These are phyloP conservation scores for Solanum ahanhuiri DNA, from an alignment of 257 asterid species.

Conservation along the genomic window DNA sequence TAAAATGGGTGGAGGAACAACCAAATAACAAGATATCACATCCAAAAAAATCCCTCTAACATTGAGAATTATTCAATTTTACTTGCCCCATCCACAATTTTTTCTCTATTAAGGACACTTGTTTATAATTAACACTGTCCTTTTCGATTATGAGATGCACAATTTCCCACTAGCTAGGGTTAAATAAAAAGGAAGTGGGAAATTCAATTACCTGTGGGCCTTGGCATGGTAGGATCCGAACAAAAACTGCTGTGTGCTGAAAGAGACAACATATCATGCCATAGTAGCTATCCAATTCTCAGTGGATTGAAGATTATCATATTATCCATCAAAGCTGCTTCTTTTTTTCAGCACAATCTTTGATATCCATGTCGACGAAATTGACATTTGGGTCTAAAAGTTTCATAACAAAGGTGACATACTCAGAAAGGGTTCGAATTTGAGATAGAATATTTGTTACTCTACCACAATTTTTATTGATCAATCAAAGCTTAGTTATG, in stretches of 20 bases:
- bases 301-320: background rate
- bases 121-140: background rate
- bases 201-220: background rate
- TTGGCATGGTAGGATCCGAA: background rate
- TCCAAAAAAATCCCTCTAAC: slow-evolving; percentile 10
- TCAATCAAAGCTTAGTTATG: background rate
- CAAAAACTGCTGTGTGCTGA: background rate
- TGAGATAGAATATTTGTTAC: no score
- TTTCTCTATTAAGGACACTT: background rate
- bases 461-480: no score
- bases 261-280: background rate
- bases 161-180: background rate
- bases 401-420: background rate
- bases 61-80: background rate
- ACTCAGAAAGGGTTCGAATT: no score
- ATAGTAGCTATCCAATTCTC: background rate
- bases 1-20: slow-evolving; percentile 4
- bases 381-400: no score
- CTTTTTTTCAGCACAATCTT: no score
- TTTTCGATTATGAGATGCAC: background rate
- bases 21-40: background rate
- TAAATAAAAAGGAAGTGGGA: background rate
- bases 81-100: background rate
- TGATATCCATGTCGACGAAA: no score
- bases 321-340: background rate